A percentile compares a stretch with the other conserved stretches of the same genome.
phyloP scores from a whole-genome alignment of 2,329 filamentous ascomycete genomes.

The Ophiostoma himal-ulmi region DNA sequence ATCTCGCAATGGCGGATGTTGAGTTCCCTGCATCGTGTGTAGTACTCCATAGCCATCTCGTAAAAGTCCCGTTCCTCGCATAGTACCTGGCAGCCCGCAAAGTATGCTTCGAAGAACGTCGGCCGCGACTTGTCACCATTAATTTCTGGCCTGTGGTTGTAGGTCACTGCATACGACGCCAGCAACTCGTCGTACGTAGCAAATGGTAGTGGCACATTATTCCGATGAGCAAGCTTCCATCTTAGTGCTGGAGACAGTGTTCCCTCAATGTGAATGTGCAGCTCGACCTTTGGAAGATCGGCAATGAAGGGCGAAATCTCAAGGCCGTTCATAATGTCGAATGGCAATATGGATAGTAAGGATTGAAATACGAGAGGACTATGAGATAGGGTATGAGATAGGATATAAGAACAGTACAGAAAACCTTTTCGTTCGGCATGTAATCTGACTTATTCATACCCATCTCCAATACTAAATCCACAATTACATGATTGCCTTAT shows the following conservation, averaged over 20 bases:
- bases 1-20: slow-evolving; percentile 10
- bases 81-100: slow-evolving; percentile 6
- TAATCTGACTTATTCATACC: not conserved
- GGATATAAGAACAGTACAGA: not conserved
- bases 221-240: slow-evolving; percentile 12
- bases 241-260: not conserved
- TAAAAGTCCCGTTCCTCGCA: slow-evolving; percentile 6
- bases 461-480: not conserved
- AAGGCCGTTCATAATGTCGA: not conserved
- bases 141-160: slow-evolving; percentile 8
- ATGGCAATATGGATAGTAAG: not conserved
- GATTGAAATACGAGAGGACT: too few relatives aligned
- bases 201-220: slow-evolving; percentile 6
- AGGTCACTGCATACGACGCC: slow-evolving; percentile 3
- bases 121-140: slow-evolving; percentile 11
- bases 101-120: slow-evolving; percentile 12
- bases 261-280: slow-evolving; percentile 7
- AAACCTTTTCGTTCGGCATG: not conserved
- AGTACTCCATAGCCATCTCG: slow-evolving; percentile 7
- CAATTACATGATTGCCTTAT: not conserved
- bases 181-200: slow-evolving; percentile 7
- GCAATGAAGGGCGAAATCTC: not conserved
- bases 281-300: slow-evolving; percentile 7
- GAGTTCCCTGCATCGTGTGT: not conserved
- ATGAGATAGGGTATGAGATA: not conserved